phyloP scores from a whole-genome alignment of 495 filamentous ascomycete genomes.

The Penicillium egyptiacum region DNA sequence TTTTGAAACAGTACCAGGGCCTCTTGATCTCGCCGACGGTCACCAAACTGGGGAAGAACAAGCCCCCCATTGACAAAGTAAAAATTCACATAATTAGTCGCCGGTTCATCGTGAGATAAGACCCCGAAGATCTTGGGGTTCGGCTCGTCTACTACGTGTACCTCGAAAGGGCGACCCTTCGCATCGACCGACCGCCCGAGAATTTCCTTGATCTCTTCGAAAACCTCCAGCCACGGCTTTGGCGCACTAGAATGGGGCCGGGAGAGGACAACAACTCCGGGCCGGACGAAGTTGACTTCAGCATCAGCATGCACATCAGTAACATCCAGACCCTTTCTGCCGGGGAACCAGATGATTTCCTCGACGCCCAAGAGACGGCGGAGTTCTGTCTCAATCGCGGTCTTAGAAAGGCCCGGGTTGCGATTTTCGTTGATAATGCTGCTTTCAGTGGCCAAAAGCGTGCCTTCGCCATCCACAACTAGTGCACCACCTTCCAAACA shows the following conservation, averaged over 20 bases:
- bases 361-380: slow-evolving; percentile 18
- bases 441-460: slow-evolving; percentile 29
- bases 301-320: slow-evolving; percentile 30
- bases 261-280: slow-evolving; percentile 25
- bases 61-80: slow-evolving; percentile 30
- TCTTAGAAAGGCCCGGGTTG: slow-evolving; percentile 17
- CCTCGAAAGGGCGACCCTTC: slow-evolving; percentile 18
- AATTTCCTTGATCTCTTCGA: slow-evolving; percentile 17
- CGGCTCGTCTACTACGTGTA: slow-evolving; percentile 21
- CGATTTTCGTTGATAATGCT: slow-evolving; percentile 26
- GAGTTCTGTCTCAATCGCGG: slow-evolving; percentile 23
- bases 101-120: slow-evolving; percentile 15
- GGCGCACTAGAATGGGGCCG: slow-evolving; percentile 13
- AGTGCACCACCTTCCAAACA: slow-evolving; percentile 26
- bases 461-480: slow-evolving; percentile 31
- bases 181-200: slow-evolving; percentile 19
- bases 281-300: slow-evolving; percentile 20
- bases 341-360: slow-evolving; percentile 32
- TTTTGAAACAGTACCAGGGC: slow-evolving; percentile 16
- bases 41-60: slow-evolving; percentile 27
- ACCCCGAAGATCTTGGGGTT: slow-evolving; percentile 11
- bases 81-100: slow-evolving; percentile 30
- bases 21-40: slow-evolving; percentile 14
- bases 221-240: slow-evolving; percentile 13
- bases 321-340: slow-evolving; percentile 19